Base-by-base conservation (phyloP, 257 asterid species). In the Ilex aquifolium region DNA sequence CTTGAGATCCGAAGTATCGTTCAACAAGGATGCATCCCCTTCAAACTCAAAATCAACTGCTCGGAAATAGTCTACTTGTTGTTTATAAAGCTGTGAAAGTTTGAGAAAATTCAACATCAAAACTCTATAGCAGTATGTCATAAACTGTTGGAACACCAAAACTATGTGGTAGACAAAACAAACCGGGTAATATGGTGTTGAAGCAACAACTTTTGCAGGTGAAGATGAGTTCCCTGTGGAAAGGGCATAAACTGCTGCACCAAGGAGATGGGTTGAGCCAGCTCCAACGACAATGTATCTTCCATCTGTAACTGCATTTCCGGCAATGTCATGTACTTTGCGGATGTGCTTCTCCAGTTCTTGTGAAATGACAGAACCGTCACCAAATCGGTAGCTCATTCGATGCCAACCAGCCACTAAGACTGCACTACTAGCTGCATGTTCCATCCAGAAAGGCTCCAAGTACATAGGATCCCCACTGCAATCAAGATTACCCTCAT, bases 381-480 rank as follows among this genome's bases (percentile, higher is more conserved):
- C 83, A 6, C 61, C 5, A 17, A 68, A 90, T 0, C 0, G 0
- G 59, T 90, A 87, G 65, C 95, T 77, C 97, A 90, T 87, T 65
- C 97, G 69, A 68, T 86, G 96, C 95, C 96, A 89, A 6, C 95
- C 96, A 31, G 91, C 39, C 5, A 86, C 44, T 5, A 87, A 9
- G 2, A 85, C 70, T 40, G 91, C 94, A 66, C 95, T 81, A 21
- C 63, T 72, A 2, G 73, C 72, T 49, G 88, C 90, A 52, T 70
- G 50, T 77, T 63, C 46, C 68, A 63, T 48, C 79, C 77, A 77
- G 14, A 63, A 74, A 1, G 79, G 70, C 71, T 77, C 82, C 66
- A 77, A 30, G 30, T 63, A 70, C 27, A 73, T 13, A 9, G 82
- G 77, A 46, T 77, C 68, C 10, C 77, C 82, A 57, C 82, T 77